These are phyloP conservation scores for Infundibulicybe gibba DNA, from an alignment of 768 basidiomycete genomes.

Conservation along the genomic window DNA sequence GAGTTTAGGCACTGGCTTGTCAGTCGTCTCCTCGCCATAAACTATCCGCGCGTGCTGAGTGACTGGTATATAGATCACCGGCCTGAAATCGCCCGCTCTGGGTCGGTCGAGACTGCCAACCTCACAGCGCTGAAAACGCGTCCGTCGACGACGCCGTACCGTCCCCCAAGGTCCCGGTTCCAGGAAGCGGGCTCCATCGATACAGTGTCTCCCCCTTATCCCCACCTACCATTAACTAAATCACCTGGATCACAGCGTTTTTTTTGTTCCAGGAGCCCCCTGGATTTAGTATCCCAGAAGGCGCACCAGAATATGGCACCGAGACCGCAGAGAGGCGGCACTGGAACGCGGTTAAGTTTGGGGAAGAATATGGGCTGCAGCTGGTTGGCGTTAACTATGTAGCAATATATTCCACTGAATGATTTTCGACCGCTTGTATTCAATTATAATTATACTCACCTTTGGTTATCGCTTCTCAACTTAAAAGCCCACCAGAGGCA, in stretches of 20 bases:
- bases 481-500: no score
- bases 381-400: constrained; percentile 53
- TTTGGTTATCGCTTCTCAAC: no score
- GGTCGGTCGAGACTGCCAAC: constrained; percentile 11
- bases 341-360: constrained; percentile 58
- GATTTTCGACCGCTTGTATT: no score
- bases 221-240: neutral
- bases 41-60: constrained; percentile 1
- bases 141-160: constrained; percentile 50
- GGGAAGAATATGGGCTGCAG: constrained; percentile 44
- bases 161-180: constrained; percentile 53
- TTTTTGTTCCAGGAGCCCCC: constrained; percentile 59
- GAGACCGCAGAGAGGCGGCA: constrained; percentile 41
- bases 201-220: constrained; percentile 40
- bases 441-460: no score
- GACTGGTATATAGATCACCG: constrained; percentile 26
- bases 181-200: constrained; percentile 52
- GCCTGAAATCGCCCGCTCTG: constrained; percentile 24
- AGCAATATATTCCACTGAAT: no score
- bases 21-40: constrained; percentile 12
- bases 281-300: constrained; percentile 34
- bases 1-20: constrained; percentile 61
- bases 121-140: constrained; percentile 37
- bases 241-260: constrained; percentile 33
- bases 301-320: constrained; percentile 42